phyloP scores from a whole-genome alignment of 306 rosid genomes.

The Rubus idaeus region DNA sequence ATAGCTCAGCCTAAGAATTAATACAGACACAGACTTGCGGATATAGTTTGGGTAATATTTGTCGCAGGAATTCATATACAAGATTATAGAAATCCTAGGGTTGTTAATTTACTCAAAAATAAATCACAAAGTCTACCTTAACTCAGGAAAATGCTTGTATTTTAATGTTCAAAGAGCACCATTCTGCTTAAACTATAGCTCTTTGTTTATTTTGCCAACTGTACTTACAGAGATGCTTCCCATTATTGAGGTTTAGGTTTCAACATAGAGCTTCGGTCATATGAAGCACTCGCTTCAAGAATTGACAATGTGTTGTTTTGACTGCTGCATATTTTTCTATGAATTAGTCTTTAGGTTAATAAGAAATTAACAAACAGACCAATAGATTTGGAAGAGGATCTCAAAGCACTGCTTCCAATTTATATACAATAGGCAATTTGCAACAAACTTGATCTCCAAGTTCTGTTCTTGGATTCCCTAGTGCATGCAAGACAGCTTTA shows the following conservation, averaged over 20 bases:
- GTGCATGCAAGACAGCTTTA: constrained; percentile 13
- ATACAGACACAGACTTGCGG: neutral
- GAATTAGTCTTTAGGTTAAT: neutral
- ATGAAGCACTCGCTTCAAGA: constrained; percentile 26
- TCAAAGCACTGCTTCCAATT: constrained; percentile 4
- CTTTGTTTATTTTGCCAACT: neutral
- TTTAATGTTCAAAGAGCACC: neutral
- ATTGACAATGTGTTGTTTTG: neutral
- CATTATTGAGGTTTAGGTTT: constrained; percentile 16
- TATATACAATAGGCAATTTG: constrained; percentile 7
- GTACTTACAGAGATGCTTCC: constrained; percentile 12
- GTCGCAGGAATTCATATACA: neutral
- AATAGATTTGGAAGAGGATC: constrained; percentile 8
- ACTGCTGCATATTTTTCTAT: constrained; percentile 2
- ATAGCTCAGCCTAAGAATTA: neutral
- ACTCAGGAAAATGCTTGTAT: neutral
- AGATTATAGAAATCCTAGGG: neutral
- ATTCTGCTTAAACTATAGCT: neutral
- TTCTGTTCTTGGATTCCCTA: constrained; percentile 16
- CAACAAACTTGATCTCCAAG: constrained; percentile 21
- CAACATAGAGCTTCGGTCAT: neutral
- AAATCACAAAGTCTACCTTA: neutral
- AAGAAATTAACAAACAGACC: neutral
- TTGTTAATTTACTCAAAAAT: neutral
- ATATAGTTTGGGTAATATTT: neutral